These are phyloP conservation scores for Cudoniella acicularis DNA, from an alignment of 495 filamentous ascomycete genomes.

Conservation along the genomic window DNA sequence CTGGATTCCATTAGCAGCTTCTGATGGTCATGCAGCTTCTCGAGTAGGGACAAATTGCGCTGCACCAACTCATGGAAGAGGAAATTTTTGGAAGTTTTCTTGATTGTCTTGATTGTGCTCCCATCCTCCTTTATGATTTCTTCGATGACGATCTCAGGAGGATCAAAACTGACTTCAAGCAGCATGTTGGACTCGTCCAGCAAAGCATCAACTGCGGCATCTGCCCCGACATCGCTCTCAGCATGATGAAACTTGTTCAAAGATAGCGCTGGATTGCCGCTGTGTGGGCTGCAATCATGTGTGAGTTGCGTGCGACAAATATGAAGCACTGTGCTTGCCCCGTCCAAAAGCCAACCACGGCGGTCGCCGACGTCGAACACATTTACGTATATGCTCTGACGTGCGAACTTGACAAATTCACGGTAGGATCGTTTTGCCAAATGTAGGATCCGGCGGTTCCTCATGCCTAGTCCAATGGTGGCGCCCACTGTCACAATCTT, in stretches of 20 bases:
- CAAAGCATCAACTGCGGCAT: constrained; percentile 8
- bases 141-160: too few relatives aligned
- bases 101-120: constrained; percentile 1
- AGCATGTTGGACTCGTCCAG: too few relatives aligned
- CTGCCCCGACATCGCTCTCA: background rate
- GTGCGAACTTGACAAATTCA: constrained; percentile 22
- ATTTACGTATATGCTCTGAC: constrained; percentile 22
- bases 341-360: constrained; percentile 33
- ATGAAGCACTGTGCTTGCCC: constrained; percentile 31
- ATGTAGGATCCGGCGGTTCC: constrained; percentile 18
- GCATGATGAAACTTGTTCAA: constrained; percentile 14
- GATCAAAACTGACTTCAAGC: too few relatives aligned
- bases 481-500: constrained; percentile 19
- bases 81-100: constrained; percentile 13
- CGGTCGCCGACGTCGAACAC: constrained; percentile 32
- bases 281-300: constrained; percentile 7
- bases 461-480: constrained; percentile 14
- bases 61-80: constrained; percentile 21
- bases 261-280: background rate
- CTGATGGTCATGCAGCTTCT: constrained; percentile 5
- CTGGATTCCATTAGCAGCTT: background rate
- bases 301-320: constrained; percentile 26
- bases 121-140: too few relatives aligned
- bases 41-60: constrained; percentile 20
- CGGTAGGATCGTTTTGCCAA: background rate